These are phyloP conservation scores for Angophora floribunda DNA, from an alignment of 345 rosid species.

Conservation along the genomic window DNA sequence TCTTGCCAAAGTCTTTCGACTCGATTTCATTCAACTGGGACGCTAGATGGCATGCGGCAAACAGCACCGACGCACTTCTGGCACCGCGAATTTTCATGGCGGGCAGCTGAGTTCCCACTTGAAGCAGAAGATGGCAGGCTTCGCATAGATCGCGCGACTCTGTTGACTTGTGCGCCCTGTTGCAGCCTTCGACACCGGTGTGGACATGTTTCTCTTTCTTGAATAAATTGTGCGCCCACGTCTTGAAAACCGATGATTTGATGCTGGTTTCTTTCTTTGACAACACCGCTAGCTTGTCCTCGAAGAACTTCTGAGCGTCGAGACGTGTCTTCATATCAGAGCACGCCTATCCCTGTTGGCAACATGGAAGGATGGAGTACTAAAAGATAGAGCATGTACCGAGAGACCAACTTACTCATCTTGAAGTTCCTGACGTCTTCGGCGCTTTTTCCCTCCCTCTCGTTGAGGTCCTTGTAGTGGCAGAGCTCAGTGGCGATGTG, in stretches of 20 bases:
- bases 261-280: not conserved
- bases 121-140: not conserved
- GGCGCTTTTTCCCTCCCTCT: no score
- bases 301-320: no score
- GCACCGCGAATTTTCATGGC: not conserved
- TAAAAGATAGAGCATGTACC: no score
- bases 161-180: not conserved
- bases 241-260: not conserved
- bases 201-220: accelerated
- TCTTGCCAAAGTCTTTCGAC: not conserved
- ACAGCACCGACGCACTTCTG: slow-evolving; percentile 16
- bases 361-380: no score
- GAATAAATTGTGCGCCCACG: not conserved
- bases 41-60: slow-evolving; percentile 10
- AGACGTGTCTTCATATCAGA: no score
- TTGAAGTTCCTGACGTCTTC: accelerated
- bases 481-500: no score
- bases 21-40: not conserved
- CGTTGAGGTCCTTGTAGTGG: no score
- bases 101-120: not conserved
- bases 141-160: not conserved
- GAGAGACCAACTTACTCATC: no score
- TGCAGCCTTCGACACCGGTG: not conserved
- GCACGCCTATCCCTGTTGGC: no score
- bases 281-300: no score